Base-by-base conservation (phyloP, 1,284 basidiomycete genomes). In the Sphagnurus paluster region DNA sequence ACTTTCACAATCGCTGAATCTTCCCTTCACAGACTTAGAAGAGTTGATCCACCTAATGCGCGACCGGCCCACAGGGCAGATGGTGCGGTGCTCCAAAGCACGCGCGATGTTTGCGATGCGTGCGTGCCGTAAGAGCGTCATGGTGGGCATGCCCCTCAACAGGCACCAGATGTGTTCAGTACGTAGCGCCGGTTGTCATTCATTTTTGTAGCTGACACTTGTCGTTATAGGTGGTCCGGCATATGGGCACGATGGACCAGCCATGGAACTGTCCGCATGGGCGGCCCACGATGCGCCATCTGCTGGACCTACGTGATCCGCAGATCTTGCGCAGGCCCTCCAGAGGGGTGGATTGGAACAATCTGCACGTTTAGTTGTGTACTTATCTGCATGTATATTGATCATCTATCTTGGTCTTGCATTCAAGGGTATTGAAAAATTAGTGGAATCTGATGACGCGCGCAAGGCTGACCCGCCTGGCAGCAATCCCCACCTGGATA, bases 201-300 rank as follows among this genome's bases (percentile, higher is more conserved):
- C 49, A 37, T 23, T 33, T 35, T 17, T 17, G 44, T 48, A 48
- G 23, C 30, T 35, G 17, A 37, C 32, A 42, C 36, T 55, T 44
- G 40, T 46, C 47, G 21, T 25, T 55, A 20, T 51, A 94, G 90
- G 82, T 98, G 47, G 73, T 99, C 1, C 78, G 79, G 38, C 92
- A 98, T 65, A 97, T 99, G 93, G 92, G 92, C 30, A 87, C 79
- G 5, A 94, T 99, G 74, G 92, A 98, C 57, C 93, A 98, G 60
- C 97, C 95, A 0, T 99, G 97, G 93, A 93, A 96, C 50, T 98
- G 95, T 62, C 95, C 96, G 2, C 95, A 98, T 62, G 95, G 95
- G 3, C 73, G 95, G 35, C 96, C 96, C 1, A 99, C 95, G 5
- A 97, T 98, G 93, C 83, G 95, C 19, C 92, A 94, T 70, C 67